Evolutionary conservation across 1,284 basidiomycete genomes (phyloP), one percentile per base, ranked within the genome.

Genomic region (Leucoagaricus sp.): DNA sequence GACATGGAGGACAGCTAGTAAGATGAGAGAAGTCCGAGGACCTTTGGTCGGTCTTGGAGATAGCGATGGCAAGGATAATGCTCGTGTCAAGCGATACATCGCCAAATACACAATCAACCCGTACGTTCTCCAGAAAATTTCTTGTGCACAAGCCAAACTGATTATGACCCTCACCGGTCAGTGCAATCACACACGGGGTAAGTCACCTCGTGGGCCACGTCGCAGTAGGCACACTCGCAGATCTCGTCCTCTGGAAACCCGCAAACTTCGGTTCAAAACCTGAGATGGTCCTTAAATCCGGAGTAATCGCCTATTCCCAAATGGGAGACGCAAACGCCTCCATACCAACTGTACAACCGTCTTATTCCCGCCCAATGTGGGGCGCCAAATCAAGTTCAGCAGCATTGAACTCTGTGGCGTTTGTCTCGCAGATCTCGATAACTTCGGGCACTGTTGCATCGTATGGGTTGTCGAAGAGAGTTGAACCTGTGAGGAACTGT

Each of bases 101-200:
- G 84, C 96, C 12, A 99, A 99, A 71, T 98, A 98, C 72, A 99
- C 96, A 9, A 86, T 99, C 71, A 99, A 99, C 69, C 95, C 97
- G 93, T 96, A 62, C 68, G 93, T 83, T 8, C 23, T 54, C 21
- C 45, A 36, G 29, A 55, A 33, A 10, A 19, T 31, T 26, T 17
- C 44, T 59, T 38, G 31, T 23, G 21, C 49, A n/a, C 17, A 7
- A 36, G 7, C 33, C n/a, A 8, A 36, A 23, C 45, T 40, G 23
- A 31, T 46, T 41, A 59, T 21, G 48, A 59, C 48, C 46, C 53
- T 28, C 28, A 41, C 58, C 44, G 1, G 50, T 34, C 34, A 96
- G 94, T 0, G 97, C 96, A 0, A 93, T 99, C 61, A 89, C 94
- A 0, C 96, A 98, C 64, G 96, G 96, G 13, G 91, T 98, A 62